phyloP scores from a whole-genome alignment of 192 early-diverging fungal genomes.

The Coemansia sp. region DNA sequence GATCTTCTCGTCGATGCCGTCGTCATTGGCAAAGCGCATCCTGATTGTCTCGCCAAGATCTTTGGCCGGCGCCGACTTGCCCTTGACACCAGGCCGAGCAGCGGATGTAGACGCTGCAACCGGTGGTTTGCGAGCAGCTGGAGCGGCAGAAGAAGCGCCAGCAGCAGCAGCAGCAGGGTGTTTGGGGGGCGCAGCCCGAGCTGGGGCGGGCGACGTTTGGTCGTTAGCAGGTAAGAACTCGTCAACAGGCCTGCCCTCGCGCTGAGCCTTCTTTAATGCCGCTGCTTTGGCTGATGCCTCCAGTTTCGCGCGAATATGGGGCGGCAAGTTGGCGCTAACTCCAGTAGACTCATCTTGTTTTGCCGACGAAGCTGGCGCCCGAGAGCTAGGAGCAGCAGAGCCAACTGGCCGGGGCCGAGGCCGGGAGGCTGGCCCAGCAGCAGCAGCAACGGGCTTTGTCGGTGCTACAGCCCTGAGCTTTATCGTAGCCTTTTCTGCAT shows the following conservation, averaged over 20 bases:
- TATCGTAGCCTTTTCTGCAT: constrained; percentile 81
- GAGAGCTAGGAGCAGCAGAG: not conserved
- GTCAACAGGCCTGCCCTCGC: constrained; percentile 35
- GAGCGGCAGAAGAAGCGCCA: constrained; percentile 34
- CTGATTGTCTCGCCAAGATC: constrained; percentile 62
- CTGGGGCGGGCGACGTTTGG: constrained; percentile 26
- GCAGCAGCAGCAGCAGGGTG: constrained; percentile 16
- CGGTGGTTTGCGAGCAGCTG: constrained; percentile 30
- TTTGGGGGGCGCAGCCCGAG: constrained; percentile 3
- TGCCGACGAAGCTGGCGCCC: not conserved
- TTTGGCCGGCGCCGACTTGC: constrained; percentile 13
- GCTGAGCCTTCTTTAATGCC: constrained; percentile 51
- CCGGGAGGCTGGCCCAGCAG: constrained; percentile 15
- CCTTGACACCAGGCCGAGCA: constrained; percentile 33
- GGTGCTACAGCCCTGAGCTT: constrained; percentile 62
- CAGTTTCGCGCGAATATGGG: constrained; percentile 51
- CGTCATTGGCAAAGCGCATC: constrained; percentile 69
- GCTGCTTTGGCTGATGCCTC: constrained; percentile 53
- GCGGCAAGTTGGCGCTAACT: constrained; percentile 45
- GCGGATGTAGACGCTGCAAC: constrained; percentile 27
- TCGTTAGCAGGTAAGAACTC: constrained; percentile 35
- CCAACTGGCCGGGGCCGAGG: constrained; percentile 29
- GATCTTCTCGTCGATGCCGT: constrained; percentile 60
- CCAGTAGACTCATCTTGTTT: constrained; percentile 2
- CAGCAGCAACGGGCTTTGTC: constrained; percentile 29